These are phyloP conservation scores for Yamadazyma sp. DNA, from an alignment of 805 yeast species.

Conservation along the genomic window DNA sequence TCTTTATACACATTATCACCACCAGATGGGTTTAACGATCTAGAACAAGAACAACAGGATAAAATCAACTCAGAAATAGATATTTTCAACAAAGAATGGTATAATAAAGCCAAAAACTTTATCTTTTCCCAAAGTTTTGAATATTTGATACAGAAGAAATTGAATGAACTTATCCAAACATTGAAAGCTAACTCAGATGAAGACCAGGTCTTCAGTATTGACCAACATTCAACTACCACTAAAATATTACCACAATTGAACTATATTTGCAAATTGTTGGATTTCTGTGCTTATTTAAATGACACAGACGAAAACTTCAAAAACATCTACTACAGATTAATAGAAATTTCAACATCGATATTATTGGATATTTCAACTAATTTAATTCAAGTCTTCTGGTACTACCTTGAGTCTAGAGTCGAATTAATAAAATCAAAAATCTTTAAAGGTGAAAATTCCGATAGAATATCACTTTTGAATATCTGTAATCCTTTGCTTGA, in stretches of 20 bases:
- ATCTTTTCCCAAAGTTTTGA: slow-evolving; percentile 22
- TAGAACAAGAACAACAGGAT: too few species aligned
- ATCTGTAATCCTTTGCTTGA: slow-evolving; percentile 39
- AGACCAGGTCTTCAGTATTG: too few species aligned
- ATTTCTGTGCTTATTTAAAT: slow-evolving; percentile 21
- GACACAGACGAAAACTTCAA: slow-evolving; percentile 16
- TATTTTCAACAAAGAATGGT: slow-evolving; percentile 22
- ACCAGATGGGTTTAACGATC: too few species aligned
- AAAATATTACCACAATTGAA: too few species aligned
- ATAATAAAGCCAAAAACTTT: slow-evolving; percentile 18
- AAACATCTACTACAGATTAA: slow-evolving; percentile 22
- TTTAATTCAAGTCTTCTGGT: slow-evolving; percentile 29
- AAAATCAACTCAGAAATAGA: slow-evolving; percentile 12
- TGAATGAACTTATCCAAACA: too few species aligned
- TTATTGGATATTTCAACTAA: slow-evolving; percentile 20
- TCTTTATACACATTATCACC: too few species aligned
- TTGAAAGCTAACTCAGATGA: too few species aligned
- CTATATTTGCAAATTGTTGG: slow-evolving; percentile 23
- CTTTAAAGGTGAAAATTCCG: slow-evolving; percentile 28
- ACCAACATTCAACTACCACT: too few species aligned
- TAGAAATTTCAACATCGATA: slow-evolving; percentile 22
- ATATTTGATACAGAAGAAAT: slow-evolving; percentile 7
- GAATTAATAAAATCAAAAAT: slow-evolving; percentile 18
- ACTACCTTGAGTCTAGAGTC: slow-evolving; percentile 33
- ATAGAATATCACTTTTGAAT: slow-evolving; percentile 39